A percentile compares a stretch with the other conserved stretches of the same genome.
These are phyloP conservation scores for Aegilops bicornis DNA, from an alignment of 176 grass and related monocot species.

Conservation along the genomic window DNA sequence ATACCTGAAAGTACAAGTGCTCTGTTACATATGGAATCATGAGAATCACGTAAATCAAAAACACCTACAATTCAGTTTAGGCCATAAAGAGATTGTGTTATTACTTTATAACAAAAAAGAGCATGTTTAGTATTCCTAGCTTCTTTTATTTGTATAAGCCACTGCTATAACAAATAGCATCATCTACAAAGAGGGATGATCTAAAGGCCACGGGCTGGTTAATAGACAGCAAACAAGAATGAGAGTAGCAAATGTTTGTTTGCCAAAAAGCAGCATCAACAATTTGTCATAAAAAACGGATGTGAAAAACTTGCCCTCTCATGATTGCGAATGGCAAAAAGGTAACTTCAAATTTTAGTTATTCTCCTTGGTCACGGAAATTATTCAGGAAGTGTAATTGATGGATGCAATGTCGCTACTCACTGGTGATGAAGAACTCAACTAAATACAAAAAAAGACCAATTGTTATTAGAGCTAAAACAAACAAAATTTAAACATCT, in stretches of 20 bases:
- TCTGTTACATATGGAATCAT: no score
- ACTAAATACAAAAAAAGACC: not conserved
- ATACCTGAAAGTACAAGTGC: conserved; percentile 41
- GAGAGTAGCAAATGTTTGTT: not conserved
- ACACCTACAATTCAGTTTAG: no score
- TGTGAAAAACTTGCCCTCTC: not conserved
- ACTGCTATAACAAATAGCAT: no score
- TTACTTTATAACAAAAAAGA: no score
- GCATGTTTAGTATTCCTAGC: no score
- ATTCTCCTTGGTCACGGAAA: not conserved
- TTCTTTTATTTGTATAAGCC: no score
- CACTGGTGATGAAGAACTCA: not conserved
- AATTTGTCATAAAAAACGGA: not conserved
- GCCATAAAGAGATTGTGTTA: no score
- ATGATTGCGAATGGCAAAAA: not conserved
- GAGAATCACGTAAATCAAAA: no score
- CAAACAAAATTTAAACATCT: no score
- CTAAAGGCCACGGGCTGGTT: no score
- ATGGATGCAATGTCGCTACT: not conserved
- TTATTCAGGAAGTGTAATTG: not conserved
- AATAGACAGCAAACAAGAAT: not conserved
- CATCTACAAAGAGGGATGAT: no score
- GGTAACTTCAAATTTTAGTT: not conserved
- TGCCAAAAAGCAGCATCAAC: not conserved
- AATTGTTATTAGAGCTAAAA: no score